Conservation (phyloP, 805 yeast genomes). For the Candida pini region DNA sequence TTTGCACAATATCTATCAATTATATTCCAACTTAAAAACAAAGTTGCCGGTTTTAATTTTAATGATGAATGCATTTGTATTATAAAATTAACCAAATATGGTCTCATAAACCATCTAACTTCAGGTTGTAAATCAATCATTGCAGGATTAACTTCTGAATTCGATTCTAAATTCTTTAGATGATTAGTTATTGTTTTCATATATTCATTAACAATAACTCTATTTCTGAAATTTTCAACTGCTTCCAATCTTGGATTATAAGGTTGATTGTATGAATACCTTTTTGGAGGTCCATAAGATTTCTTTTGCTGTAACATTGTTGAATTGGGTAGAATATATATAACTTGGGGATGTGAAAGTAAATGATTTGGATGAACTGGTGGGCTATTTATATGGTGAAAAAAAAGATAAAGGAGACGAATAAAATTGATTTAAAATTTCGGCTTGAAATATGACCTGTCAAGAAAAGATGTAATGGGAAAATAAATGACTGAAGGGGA, state of each 20-base stretch:
- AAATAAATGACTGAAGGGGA: too few species aligned
- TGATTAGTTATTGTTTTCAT: slow-evolving; percentile 32
- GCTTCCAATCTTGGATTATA: slow-evolving; percentile 42
- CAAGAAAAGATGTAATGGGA: too few species aligned
- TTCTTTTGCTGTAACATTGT: slow-evolving; percentile 16
- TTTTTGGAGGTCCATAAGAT: slow-evolving; percentile 32
- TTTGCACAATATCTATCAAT: slow-evolving; percentile 90
- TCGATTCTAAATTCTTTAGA: slow-evolving; percentile 35
- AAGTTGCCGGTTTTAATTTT: slow-evolving; percentile 62
- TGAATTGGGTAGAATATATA: too few species aligned
- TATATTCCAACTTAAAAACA: slow-evolving; percentile 62
- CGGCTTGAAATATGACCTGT: too few species aligned
- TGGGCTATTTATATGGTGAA: too few species aligned
- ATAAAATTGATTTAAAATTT: too few species aligned
- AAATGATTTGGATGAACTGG: too few species aligned
- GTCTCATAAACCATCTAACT: slow-evolving; percentile 65
- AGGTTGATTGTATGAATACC: slow-evolving; percentile 21
- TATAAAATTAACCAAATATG: slow-evolving; percentile 71
- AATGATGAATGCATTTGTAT: slow-evolving; percentile 57
- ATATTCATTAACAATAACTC: slow-evolving; percentile 39
- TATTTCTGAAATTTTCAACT: slow-evolving; percentile 42
- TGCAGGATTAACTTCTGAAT: slow-evolving; percentile 36
- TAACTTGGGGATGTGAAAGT: too few species aligned
- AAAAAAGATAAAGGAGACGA: too few species aligned
- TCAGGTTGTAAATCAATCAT: slow-evolving; percentile 87